Evolutionary conservation across 75 land plant species (phyloP).

Genomic region (Sequoiadendron giganteum): DNA sequence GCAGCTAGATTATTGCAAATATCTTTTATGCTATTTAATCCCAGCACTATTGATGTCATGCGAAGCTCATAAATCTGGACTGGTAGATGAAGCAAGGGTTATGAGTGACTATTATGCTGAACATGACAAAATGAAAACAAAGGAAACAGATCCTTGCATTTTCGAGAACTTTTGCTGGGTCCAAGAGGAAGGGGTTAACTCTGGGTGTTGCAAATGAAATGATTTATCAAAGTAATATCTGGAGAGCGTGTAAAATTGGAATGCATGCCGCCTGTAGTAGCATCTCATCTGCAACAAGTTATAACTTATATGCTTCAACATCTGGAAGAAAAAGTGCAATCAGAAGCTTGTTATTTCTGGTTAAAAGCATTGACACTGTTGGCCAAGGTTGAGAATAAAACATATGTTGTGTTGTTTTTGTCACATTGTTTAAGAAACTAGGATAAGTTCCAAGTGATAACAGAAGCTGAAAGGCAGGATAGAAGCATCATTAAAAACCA

Average conservation of each 20-base stretch:
- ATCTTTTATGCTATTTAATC: background rate
- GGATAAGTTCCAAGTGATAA: conserved; percentile 10
- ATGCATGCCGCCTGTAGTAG: conserved; percentile 46
- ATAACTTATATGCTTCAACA: conserved; percentile 28
- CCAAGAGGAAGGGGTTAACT: conserved; percentile 27
- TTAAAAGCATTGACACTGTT: conserved; percentile 50
- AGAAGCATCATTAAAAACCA: background rate
- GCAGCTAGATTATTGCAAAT: conserved; percentile 15
- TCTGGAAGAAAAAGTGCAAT: conserved; percentile 34
- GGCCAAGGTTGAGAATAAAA: conserved; percentile 42
- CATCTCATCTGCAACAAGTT: conserved; percentile 40
- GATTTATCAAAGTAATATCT: conserved; percentile 21
- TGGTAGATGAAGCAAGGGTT: background rate
- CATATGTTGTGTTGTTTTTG: conserved; percentile 21
- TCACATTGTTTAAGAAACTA: background rate
- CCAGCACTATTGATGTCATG: conserved; percentile 5
- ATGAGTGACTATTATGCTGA: background rate
- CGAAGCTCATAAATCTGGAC: background rate
- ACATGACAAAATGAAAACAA: background rate
- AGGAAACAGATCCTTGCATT: background rate
- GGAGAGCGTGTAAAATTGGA: conserved; percentile 65
- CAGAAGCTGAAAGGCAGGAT: background rate
- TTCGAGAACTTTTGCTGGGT: conserved; percentile 3
- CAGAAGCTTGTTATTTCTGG: conserved; percentile 50
- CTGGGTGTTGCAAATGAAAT: conserved; percentile 29